These are phyloP conservation scores for Albifimbria verrucaria DNA, from an alignment of 2,329 filamentous ascomycete genomes.

Conservation along the genomic window DNA sequence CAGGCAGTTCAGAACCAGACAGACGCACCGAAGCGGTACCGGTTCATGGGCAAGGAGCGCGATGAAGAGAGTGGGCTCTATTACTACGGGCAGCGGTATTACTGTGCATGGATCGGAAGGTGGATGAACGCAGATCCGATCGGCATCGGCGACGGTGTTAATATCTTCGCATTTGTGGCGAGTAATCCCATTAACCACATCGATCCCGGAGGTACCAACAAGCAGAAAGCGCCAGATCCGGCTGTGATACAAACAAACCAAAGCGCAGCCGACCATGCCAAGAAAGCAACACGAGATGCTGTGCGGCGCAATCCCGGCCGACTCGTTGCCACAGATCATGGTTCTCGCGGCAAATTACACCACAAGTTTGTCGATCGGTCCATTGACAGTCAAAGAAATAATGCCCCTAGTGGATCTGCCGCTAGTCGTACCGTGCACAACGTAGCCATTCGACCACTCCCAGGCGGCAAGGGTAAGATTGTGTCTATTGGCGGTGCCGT, in stretches of 20 bases:
- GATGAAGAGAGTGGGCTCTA: slow-evolving; percentile 22
- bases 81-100: slow-evolving; percentile 21
- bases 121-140: slow-evolving; percentile 21
- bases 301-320: background rate
- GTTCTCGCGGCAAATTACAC: background rate
- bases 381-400: background rate
- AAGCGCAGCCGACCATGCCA: background rate
- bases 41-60: slow-evolving; percentile 17
- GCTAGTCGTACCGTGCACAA: background rate
- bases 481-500: background rate
- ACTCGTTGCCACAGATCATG: background rate
- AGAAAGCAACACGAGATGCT: background rate
- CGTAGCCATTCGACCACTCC: background rate
- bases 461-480: background rate
- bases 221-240: background rate
- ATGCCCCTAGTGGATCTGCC: background rate
- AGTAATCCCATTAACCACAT: slow-evolving; percentile 8
- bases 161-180: slow-evolving; percentile 13
- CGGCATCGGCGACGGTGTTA: slow-evolving; percentile 13
- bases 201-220: slow-evolving; percentile 3
- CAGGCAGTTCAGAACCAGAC: background rate
- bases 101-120: slow-evolving; percentile 19
- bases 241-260: background rate
- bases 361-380: background rate
- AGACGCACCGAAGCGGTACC: slow-evolving; percentile 18